phyloP scores from a whole-genome alignment of 148 eudicot species.

The Chenopodium album region DNA sequence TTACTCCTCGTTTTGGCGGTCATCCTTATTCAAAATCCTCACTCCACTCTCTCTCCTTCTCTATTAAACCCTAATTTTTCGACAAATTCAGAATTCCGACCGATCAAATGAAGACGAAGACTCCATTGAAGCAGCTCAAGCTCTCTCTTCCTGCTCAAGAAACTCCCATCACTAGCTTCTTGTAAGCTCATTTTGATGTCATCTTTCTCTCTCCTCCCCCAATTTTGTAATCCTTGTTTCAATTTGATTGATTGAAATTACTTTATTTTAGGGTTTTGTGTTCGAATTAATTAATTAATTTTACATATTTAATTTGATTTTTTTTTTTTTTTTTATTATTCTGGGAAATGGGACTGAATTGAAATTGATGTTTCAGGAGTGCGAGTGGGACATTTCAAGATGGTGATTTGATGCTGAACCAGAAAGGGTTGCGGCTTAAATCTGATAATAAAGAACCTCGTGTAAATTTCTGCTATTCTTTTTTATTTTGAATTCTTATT shows the following conservation, averaged over 20 bases:
- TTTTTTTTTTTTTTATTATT: background rate
- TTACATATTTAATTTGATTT: background rate
- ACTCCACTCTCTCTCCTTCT: background rate
- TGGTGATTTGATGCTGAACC: slow-evolving; percentile 78
- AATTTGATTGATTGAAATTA: background rate
- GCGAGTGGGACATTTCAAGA: slow-evolving; percentile 98
- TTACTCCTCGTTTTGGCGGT: slow-evolving; percentile 21
- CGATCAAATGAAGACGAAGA: slow-evolving; percentile 56
- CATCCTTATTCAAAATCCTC: slow-evolving; percentile 17
- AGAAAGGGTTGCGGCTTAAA: slow-evolving; percentile 70
- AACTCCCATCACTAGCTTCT: slow-evolving; percentile 66
- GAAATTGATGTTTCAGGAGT: slow-evolving; percentile 48
- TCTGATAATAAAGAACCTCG: slow-evolving; percentile 56
- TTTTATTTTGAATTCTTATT: background rate
- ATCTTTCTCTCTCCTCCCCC: background rate
- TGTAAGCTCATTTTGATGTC: slow-evolving; percentile 37
- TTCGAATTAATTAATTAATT: too few relatives aligned
- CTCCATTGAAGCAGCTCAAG: slow-evolving; percentile 84
- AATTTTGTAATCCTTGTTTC: background rate
- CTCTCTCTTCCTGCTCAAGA: slow-evolving; percentile 83
- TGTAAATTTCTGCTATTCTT: slow-evolving; percentile 40
- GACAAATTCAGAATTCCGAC: background rate
- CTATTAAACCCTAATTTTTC: slow-evolving; percentile 24
- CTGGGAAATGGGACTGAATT: background rate
- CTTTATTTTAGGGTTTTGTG: background rate